These are phyloP conservation scores for Pontederia crassipes DNA, from an alignment of 176 grass and related monocot genomes.

Conservation along the genomic window DNA sequence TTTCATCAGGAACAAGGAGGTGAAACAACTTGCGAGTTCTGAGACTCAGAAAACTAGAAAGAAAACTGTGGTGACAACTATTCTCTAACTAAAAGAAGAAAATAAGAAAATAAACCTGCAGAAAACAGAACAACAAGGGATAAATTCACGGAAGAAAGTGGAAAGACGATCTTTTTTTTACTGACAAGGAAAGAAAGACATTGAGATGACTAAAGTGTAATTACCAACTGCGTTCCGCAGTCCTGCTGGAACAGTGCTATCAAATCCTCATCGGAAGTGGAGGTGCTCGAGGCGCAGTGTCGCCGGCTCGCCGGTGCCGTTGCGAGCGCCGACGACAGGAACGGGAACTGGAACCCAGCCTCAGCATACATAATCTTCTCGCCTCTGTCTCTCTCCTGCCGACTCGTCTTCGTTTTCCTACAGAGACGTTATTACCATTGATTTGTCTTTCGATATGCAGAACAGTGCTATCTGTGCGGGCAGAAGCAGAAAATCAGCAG, in stretches of 20 bases:
- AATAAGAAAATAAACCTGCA: not conserved
- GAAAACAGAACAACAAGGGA: not conserved
- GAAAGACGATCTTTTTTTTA: no score
- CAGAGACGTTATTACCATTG: no score
- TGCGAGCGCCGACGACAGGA: slow-evolving; percentile 21
- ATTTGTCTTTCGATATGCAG: no score
- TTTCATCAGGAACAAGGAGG: no score
- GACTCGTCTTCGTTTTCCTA: not conserved
- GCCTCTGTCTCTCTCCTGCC: not conserved
- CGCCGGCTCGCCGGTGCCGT: slow-evolving; percentile 13
- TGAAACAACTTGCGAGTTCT: no score
- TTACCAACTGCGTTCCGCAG: slow-evolving; percentile 36
- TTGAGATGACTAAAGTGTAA: not conserved
- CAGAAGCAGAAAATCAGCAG: no score
- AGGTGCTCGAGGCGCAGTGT: not conserved
- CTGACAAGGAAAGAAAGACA: no score
- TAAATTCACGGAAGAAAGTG: no score
- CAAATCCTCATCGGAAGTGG: not conserved
- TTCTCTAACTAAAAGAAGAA: not conserved
- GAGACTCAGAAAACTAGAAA: no score
- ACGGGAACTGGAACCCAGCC: slow-evolving; percentile 24
- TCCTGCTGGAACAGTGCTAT: not conserved
- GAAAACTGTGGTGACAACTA: no score
- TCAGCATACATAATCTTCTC: slow-evolving; percentile 37
- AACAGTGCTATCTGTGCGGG: no score